phyloP scores from a whole-genome alignment of 139 green algal species.

The Trebouxia sp. region DNA sequence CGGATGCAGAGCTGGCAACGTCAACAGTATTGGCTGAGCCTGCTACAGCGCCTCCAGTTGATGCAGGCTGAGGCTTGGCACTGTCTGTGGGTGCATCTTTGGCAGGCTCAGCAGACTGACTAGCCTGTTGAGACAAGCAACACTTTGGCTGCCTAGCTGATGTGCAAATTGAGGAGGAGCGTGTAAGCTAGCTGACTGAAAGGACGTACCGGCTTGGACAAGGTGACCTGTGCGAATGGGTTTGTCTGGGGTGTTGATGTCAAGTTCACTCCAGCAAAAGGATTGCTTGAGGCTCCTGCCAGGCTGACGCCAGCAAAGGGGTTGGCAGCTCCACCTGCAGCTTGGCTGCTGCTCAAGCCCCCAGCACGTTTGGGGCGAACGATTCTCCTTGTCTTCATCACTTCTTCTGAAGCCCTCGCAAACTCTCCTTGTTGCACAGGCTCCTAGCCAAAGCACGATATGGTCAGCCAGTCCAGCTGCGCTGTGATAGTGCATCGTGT shows the following conservation, averaged over 20 bases:
- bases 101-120: too few relatives aligned
- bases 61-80: slow-evolving; percentile 13
- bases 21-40: slow-evolving; percentile 3
- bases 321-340: slow-evolving; percentile 38
- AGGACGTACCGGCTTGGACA: neutral
- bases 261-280: slow-evolving; percentile 40
- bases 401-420: slow-evolving; percentile 54
- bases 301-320: slow-evolving; percentile 62
- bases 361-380: slow-evolving; percentile 43
- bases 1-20: neutral
- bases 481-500: neutral
- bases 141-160: too few relatives aligned
- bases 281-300: slow-evolving; percentile 32
- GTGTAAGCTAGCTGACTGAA: too few relatives aligned
- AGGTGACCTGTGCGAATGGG: neutral
- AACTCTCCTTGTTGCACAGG: slow-evolving; percentile 50
- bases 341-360: neutral
- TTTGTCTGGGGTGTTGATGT: slow-evolving; percentile 4
- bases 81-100: neutral
- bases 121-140: too few relatives aligned
- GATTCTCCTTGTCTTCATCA: slow-evolving; percentile 61
- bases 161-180: too few relatives aligned
- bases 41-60: slow-evolving; percentile 13
- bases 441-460: slow-evolving; percentile 1
- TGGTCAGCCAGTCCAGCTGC: neutral